Percentiles rank a stretch among this genome's conserved stretches.
Conservation (phyloP, 192 early-diverging fungal species). For the Coemansia sp. region DNA sequence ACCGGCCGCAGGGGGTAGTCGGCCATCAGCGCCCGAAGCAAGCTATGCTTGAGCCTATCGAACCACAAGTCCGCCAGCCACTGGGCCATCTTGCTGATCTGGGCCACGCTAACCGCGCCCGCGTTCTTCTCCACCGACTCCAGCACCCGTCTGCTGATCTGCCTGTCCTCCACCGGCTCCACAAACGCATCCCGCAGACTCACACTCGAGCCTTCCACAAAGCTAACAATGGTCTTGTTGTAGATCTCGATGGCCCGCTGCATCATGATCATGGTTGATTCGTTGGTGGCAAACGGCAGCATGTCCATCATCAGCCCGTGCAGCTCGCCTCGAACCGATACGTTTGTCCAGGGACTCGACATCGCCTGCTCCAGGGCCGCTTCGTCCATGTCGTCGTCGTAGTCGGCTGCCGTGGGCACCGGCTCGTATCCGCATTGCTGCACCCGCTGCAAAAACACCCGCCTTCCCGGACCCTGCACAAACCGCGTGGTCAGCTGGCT, state of each 20-base stretch:
- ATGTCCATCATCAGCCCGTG: slow-evolving; percentile 26
- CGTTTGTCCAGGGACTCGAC: slow-evolving; percentile 15
- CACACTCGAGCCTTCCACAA: neutral
- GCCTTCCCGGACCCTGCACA: slow-evolving; percentile 19
- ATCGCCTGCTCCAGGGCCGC: slow-evolving; percentile 21
- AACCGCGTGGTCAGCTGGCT: slow-evolving; percentile 21
- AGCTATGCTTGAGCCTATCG: slow-evolving; percentile 10
- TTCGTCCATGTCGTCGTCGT: slow-evolving; percentile 24
- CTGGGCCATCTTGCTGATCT: slow-evolving; percentile 18
- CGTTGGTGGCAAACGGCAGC: slow-evolving; percentile 26
- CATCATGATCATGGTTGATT: slow-evolving; percentile 36
- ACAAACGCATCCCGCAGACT: slow-evolving; percentile 1
- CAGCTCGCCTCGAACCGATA: slow-evolving; percentile 28
- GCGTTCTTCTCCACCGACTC: neutral
- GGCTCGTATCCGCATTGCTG: slow-evolving; percentile 17
- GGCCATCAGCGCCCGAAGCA: slow-evolving; percentile 24
- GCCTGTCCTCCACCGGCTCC: neutral
- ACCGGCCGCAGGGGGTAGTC: slow-evolving; percentile 33
- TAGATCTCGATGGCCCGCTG: slow-evolving; percentile 37
- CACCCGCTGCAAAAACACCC: slow-evolving; percentile 20
- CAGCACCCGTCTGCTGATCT: neutral
- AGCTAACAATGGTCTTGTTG: slow-evolving; percentile 31
- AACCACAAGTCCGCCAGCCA: slow-evolving; percentile 36
- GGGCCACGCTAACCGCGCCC: neutral
- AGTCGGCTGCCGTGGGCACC: slow-evolving; percentile 24